These are phyloP conservation scores for Murraya paniculata DNA, from an alignment of 345 rosid genomes.

Conservation along the genomic window DNA sequence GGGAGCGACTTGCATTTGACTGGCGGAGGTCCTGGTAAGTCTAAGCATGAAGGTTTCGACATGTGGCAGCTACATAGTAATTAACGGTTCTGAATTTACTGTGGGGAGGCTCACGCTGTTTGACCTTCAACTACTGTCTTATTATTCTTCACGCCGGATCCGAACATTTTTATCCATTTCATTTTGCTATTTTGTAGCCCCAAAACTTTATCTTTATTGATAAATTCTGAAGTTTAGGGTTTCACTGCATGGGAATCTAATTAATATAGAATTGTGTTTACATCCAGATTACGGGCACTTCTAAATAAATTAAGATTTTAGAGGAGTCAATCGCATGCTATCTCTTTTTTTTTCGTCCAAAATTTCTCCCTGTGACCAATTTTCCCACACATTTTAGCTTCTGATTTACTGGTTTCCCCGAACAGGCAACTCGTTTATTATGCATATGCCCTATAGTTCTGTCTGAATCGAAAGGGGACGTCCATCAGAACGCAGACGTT, in stretches of 20 bases:
- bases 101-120: neutral
- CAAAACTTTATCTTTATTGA: no score
- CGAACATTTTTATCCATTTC: neutral
- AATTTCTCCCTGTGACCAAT: neutral
- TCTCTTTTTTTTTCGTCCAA: neutral
- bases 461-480: neutral
- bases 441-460: no score
- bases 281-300: neutral
- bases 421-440: no score
- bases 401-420: neutral
- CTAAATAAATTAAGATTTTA: no score
- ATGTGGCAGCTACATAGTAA: neutral
- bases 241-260: neutral
- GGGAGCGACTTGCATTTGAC: neutral
- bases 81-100: neutral
- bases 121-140: conserved; percentile 2
- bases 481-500: neutral
- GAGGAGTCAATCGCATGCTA: neutral
- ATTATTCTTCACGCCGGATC: neutral
- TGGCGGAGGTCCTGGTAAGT: neutral
- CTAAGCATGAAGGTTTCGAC: neutral
- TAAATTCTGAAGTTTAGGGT: neutral
- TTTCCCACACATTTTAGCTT: neutral
- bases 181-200: no score
- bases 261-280: neutral